A percentile compares a stretch with the other conserved stretches of the same genome.
Evolutionary conservation across 345 rosid species (phyloP).

Genomic region (Acer yangbiense): DNA sequence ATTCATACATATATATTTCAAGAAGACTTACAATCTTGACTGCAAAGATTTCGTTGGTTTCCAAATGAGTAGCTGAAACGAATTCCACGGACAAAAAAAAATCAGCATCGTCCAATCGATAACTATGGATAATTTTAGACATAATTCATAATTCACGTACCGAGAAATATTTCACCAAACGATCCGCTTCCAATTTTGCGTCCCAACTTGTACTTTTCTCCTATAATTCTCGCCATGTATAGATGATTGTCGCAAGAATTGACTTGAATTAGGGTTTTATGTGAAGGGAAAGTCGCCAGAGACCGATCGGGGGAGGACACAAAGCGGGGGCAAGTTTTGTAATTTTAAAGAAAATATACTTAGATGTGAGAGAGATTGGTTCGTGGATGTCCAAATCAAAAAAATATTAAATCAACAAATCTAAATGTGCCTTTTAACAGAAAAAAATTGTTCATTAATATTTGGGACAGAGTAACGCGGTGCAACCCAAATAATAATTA

Average conservation of each 20-base stretch:
- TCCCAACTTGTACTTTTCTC: conserved; percentile 60
- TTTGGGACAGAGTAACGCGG: too few species aligned
- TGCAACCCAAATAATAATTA: too few species aligned
- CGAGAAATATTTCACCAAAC: conserved; percentile 72
- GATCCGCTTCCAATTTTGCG: conserved; percentile 80
- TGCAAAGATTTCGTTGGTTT: conserved; percentile 65
- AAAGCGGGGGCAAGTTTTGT: background rate
- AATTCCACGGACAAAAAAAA: background rate
- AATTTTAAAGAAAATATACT: background rate
- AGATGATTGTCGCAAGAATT: background rate
- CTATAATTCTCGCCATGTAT: conserved; percentile 57
- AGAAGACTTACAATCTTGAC: conserved; percentile 64
- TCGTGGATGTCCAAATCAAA: too few species aligned
- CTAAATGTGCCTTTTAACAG: too few species aligned
- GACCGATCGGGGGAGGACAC: background rate
- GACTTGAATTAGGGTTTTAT: conserved; percentile 15
- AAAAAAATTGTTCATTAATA: too few species aligned
- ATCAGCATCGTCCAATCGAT: conserved; percentile 5
- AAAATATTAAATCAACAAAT: too few species aligned
- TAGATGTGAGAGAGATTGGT: background rate
- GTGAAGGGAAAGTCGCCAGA: background rate
- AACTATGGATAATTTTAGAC: background rate
- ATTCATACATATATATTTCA: too few species aligned
- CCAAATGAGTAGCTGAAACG: conserved; percentile 60
- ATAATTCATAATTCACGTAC: conserved; percentile 23